These are phyloP conservation scores for Sonneratia caseolaris DNA, from an alignment of 345 rosid genomes.

Conservation along the genomic window DNA sequence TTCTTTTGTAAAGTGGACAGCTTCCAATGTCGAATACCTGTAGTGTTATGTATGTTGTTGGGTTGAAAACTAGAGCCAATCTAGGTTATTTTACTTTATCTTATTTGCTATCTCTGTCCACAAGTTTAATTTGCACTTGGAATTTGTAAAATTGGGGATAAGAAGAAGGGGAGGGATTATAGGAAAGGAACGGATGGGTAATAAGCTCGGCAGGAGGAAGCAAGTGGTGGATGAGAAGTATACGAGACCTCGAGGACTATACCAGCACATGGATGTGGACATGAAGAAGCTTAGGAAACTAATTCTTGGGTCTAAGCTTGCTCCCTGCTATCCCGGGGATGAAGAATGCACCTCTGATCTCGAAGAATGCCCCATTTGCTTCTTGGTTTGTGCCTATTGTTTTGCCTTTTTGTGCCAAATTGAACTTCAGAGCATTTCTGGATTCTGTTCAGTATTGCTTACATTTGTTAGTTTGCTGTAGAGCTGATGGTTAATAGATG, in stretches of 20 bases:
- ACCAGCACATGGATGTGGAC: slow-evolving; percentile 84
- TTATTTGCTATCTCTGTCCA: not conserved
- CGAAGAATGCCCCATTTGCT: slow-evolving; percentile 98
- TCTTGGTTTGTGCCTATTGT: slow-evolving; percentile 52
- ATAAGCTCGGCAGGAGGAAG: slow-evolving; percentile 79
- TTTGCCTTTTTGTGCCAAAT: not conserved
- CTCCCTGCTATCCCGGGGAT: slow-evolving; percentile 95
- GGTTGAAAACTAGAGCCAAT: not conserved
- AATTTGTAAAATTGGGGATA: not conserved
- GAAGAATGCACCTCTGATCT: slow-evolving; percentile 67
- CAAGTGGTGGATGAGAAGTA: slow-evolving; percentile 88
- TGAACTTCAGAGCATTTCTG: not conserved
- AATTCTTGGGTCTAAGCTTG: slow-evolving; percentile 88
- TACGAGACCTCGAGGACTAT: slow-evolving; percentile 87
- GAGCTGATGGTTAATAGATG: not conserved
- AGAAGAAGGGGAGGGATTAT: not conserved
- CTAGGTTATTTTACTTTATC: not conserved
- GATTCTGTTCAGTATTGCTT: not conserved
- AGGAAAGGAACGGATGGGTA: slow-evolving; percentile 54
- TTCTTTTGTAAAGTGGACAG: slow-evolving; percentile 2
- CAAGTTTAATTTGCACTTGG: not conserved
- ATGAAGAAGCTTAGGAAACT: slow-evolving; percentile 90
- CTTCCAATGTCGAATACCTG: slow-evolving; percentile 1
- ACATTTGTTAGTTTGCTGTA: not conserved
- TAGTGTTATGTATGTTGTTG: not conserved